Base-by-base conservation (phyloP, 2,329 filamentous ascomycete species). In the Scortechinia acanthostroma region DNA sequence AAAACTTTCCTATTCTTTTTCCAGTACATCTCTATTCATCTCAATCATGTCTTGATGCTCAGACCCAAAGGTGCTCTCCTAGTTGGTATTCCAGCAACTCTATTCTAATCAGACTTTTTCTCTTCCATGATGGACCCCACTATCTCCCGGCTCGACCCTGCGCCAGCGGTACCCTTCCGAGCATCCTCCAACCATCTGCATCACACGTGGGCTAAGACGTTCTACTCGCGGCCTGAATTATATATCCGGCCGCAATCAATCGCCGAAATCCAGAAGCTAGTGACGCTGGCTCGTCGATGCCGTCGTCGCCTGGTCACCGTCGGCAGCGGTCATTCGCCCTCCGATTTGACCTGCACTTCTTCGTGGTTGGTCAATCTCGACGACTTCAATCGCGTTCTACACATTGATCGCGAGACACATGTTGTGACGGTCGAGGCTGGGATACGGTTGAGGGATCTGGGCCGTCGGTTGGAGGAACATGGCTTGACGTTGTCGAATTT, bases 291-390 rank as follows among this genome's bases (percentile, higher is more conserved):
- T 4, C 83, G 87, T 48, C 77, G 74, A 65, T 93, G 87, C 64
- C 81, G 90, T 35, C 83, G 88, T 42, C 84, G 90, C 48, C 69
- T 98, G 48, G 86, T 91, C 25, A 87, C 86, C 4, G 85, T 91
- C n/a, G 91, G 93, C 48, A 91, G 86, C 55, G 89, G 83, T 46
- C 91, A 98, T 69, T 96, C 91, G 45, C 93, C 91, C 4, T 94
- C 86, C 51, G 86, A 91, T 57, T 69, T 98, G 37, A 97, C 91
- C 3, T 95, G 89, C 65, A 95, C 91, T 3, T 93, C 88, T 15
- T 88, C 86, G 51, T 97, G 93, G 93, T 82, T 96, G 59, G 72
- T 97, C 53, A 97, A 96, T 61, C 78, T 98, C 49, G 93, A 98
- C 69, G 75, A 86, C 51, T 88, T 88, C 66, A 80, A 80, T 58